Evolutionary conservation across 2,329 filamentous ascomycete species (phyloP).

Genomic region (Pseudogymnoascus sp.): DNA sequence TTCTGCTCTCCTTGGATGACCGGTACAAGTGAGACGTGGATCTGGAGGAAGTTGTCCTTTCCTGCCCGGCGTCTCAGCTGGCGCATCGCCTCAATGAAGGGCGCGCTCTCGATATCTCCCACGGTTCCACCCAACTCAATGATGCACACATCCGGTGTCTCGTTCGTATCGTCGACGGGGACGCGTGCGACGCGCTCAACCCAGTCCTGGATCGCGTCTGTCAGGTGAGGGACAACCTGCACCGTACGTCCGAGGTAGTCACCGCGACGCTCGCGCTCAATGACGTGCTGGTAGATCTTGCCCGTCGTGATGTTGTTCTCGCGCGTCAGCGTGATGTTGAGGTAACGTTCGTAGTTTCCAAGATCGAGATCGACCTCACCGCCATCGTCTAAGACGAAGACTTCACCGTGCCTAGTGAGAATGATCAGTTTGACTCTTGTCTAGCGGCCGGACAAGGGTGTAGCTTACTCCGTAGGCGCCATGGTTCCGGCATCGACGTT

Average conservation of each 20-base stretch:
- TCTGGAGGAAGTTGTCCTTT: slow-evolving; percentile 75
- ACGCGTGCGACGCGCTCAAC: slow-evolving; percentile 78
- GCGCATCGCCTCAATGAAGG: slow-evolving; percentile 79
- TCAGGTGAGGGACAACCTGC: slow-evolving; percentile 88
- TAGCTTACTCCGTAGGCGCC: slow-evolving; percentile 52
- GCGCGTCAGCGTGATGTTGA: slow-evolving; percentile 69
- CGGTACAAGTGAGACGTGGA: slow-evolving; percentile 83
- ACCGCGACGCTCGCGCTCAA: slow-evolving; percentile 57
- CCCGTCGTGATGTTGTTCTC: slow-evolving; percentile 97
- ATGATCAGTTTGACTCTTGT: slow-evolving; percentile 14
- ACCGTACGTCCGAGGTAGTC: slow-evolving; percentile 85
- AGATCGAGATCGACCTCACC: slow-evolving; percentile 69
- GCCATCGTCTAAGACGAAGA: slow-evolving; percentile 78
- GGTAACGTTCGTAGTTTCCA: slow-evolving; percentile 72
- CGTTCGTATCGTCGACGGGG: slow-evolving; percentile 75
- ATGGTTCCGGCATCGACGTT: slow-evolving; percentile 69
- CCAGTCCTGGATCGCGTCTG: slow-evolving; percentile 86
- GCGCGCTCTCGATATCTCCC: slow-evolving; percentile 77
- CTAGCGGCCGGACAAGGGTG: slow-evolving; percentile 25
- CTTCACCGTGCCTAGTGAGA: slow-evolving; percentile 65
- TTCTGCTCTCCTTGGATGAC: slow-evolving; percentile 66
- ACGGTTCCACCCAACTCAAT: slow-evolving; percentile 56
- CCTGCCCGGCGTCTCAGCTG: slow-evolving; percentile 67
- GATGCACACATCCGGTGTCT: slow-evolving; percentile 86
- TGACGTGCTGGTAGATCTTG: slow-evolving; percentile 88